Evolutionary conservation across 208 protist genomes (phyloP).

Genomic region (Balamuthia mandrillaris): DNA sequence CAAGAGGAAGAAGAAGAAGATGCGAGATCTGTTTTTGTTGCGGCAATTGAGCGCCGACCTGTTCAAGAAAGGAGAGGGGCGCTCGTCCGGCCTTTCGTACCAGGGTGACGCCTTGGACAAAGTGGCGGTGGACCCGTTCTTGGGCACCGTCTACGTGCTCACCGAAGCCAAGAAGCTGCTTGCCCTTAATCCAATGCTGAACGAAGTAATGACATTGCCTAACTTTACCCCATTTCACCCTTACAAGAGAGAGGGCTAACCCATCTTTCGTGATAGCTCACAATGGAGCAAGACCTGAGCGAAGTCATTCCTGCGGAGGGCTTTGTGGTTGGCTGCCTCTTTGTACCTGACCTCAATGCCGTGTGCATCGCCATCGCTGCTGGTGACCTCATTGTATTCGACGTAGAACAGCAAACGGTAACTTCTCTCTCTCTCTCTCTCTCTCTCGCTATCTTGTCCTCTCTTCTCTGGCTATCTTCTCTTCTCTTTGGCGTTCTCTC

Average conservation of each 20-base stretch:
- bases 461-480: neutral
- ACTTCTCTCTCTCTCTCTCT: too few species aligned
- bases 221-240: neutral
- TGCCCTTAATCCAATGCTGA: neutral
- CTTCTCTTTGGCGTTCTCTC: neutral
- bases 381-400: conserved; percentile 7
- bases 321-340: neutral
- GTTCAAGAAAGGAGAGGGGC: too few species aligned
- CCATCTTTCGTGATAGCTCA: neutral
- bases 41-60: too few species aligned
- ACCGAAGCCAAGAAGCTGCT: neutral
- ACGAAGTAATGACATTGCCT: neutral
- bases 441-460: too few species aligned
- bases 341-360: neutral
- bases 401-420: neutral
- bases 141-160: neutral
- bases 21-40: too few species aligned
- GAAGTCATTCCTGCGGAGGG: neutral
- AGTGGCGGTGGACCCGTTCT: neutral
- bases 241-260: neutral
- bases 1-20: too few species aligned
- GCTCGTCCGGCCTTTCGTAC: too few species aligned
- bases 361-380: conserved; percentile 1
- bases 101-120: too few species aligned
- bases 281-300: neutral